These are phyloP conservation scores for Tolypocladium tropicale DNA, from an alignment of 2,329 filamentous ascomycete species.

Conservation along the genomic window DNA sequence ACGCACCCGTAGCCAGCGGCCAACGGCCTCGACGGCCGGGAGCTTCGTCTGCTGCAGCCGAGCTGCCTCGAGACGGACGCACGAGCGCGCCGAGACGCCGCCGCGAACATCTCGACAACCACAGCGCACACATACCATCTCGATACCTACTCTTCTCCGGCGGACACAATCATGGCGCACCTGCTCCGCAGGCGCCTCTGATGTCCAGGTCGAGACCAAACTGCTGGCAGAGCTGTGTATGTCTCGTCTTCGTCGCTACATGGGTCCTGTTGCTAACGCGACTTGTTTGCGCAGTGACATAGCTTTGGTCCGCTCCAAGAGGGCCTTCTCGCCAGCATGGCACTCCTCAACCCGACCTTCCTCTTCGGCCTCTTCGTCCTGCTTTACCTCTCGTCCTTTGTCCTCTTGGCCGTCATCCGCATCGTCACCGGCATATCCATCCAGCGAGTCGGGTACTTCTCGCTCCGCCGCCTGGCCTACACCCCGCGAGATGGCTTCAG, in stretches of 20 bases:
- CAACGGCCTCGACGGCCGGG: not conserved
- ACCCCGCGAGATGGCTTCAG: slow-evolving; percentile 80
- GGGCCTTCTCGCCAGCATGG: slow-evolving; percentile 34
- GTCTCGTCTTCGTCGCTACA: not conserved
- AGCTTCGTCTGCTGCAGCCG: not conserved
- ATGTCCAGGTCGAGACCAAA: not conserved
- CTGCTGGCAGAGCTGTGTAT: not conserved
- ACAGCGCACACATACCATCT: not conserved
- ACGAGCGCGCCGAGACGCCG: not conserved
- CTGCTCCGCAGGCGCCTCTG: not conserved
- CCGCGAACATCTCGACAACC: not conserved
- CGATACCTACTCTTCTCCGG: not conserved
- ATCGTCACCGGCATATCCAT: slow-evolving; percentile 92
- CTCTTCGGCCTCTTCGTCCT: slow-evolving; percentile 77
- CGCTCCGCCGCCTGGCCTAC: slow-evolving; percentile 82
- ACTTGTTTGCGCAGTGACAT: not conserved
- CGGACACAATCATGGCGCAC: not conserved
- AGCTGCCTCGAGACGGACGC: not conserved
- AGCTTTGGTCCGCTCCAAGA: not conserved
- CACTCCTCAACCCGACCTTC: slow-evolving; percentile 66
- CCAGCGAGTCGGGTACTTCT: slow-evolving; percentile 87
- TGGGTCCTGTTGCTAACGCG: not conserved
- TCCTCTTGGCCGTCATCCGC: slow-evolving; percentile 84
- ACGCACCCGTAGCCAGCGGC: not conserved
- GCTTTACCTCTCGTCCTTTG: slow-evolving; percentile 82